Evolutionary conservation across 352 stramenopile species (phyloP).

Genomic region (Phytophthora fragariae): DNA sequence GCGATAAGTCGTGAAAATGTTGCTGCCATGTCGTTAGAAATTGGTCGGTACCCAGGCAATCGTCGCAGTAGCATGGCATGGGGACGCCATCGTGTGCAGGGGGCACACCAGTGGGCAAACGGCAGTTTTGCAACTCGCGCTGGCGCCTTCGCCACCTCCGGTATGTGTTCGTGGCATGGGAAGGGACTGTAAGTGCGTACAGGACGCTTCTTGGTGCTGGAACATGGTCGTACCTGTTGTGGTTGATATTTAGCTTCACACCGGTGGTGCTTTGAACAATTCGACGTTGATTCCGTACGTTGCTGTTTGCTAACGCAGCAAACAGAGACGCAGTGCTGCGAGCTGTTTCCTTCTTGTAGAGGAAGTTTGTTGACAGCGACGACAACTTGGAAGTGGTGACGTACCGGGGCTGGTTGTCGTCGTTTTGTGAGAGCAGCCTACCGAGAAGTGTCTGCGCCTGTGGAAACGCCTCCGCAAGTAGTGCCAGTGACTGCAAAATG

Average conservation of each 20-base stretch:
- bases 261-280: conserved; percentile 48
- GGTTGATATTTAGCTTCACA: conserved; percentile 28
- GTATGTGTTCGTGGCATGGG: conserved; percentile 42
- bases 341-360: conserved; percentile 50
- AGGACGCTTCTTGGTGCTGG: conserved; percentile 20
- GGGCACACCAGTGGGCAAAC: conserved; percentile 47
- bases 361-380: conserved; percentile 29
- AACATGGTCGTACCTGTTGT: conserved; percentile 1
- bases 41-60: conserved; percentile 56
- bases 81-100: conserved; percentile 50
- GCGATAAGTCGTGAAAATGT: conserved; percentile 61
- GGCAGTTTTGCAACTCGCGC: conserved; percentile 39
- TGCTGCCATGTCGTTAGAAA: conserved; percentile 60
- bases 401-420: conserved; percentile 1
- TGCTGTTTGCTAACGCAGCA: conserved; percentile 42
- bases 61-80: conserved; percentile 59
- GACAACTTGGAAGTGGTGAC: conserved; percentile 24
- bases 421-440: conserved; percentile 26
- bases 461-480: conserved; percentile 39
- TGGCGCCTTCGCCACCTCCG: conserved; percentile 51
- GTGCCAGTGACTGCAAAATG: conserved; percentile 45
- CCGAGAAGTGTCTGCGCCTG: conserved; percentile 39
- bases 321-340: conserved; percentile 37
- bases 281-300: conserved; percentile 48
- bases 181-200: conserved; percentile 49